A percentile compares a stretch with the other conserved stretches of the same genome.
Conservation (phyloP, 148 eudicot genomes). For the Bassia scoparia region DNA sequence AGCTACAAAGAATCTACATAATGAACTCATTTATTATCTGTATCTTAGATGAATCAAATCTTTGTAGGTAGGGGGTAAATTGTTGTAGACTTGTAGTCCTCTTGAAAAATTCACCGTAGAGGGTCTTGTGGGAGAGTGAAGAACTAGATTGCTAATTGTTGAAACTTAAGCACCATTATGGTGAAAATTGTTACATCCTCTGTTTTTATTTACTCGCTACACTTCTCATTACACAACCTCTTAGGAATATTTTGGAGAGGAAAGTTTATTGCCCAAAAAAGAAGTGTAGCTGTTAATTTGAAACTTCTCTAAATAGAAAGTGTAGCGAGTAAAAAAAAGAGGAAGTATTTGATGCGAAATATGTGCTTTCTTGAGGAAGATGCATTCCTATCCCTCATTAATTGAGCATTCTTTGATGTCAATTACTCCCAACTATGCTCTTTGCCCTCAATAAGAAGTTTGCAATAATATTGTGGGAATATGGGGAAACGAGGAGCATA, state of each 20-base stretch:
- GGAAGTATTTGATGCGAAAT: too few species aligned
- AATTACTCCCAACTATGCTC: background rate
- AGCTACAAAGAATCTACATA: background rate
- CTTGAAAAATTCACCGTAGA: background rate
- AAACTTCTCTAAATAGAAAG: too few species aligned
- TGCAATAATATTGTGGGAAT: too few species aligned
- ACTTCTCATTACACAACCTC: too few species aligned
- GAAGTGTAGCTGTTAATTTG: too few species aligned
- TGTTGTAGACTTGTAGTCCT: background rate
- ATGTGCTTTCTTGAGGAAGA: background rate
- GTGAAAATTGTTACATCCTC: background rate
- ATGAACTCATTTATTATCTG: background rate
- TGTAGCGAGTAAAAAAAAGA: too few species aligned
- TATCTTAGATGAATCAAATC: background rate
- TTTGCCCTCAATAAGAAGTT: too few species aligned
- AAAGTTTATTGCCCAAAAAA: too few species aligned
- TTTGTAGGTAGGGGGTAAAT: background rate
- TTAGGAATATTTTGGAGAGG: too few species aligned
- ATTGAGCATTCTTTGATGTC: background rate
- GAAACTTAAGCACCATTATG: background rate
- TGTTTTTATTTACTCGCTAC: too few species aligned
- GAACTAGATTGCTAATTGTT: background rate
- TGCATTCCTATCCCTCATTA: background rate
- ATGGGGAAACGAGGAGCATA: too few species aligned
- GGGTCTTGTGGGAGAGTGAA: constrained; percentile 4